Evolutionary conservation across 2,329 filamentous ascomycete genomes (phyloP).

Genomic region (Exophiala aquamarina): DNA sequence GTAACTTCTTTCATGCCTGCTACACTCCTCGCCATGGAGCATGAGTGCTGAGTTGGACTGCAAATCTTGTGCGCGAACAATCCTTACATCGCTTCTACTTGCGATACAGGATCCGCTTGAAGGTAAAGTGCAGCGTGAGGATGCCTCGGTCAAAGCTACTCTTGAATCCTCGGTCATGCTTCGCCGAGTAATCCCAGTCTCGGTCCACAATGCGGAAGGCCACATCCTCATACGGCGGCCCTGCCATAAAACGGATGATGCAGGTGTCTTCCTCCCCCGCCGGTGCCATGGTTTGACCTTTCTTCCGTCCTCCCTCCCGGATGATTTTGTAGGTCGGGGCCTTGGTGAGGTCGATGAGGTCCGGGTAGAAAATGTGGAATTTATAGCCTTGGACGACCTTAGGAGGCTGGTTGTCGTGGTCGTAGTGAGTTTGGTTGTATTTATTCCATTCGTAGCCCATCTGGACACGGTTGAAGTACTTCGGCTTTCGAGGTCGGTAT

Average conservation of each 20-base stretch:
- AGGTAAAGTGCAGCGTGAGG: constrained; percentile 94
- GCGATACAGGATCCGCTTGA: constrained; percentile 76
- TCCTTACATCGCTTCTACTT: too few relatives aligned
- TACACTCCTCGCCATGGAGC: too few relatives aligned
- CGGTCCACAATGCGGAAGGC: constrained; percentile 97
- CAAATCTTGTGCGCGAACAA: too few relatives aligned
- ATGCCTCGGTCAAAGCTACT: constrained; percentile 99
- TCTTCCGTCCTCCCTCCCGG: constrained; percentile 82
- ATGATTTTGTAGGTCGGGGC: constrained; percentile 96
- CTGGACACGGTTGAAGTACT: constrained; percentile 96
- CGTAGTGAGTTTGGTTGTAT: constrained; percentile 99
- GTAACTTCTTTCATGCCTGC: too few relatives aligned
- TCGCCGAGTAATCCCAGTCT: constrained; percentile 98
- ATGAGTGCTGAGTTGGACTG: too few relatives aligned
- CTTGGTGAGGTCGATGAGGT: constrained; percentile 90
- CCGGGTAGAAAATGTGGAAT: constrained; percentile 99
- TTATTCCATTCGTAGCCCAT: constrained; percentile 99
- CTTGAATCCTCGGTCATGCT: constrained; percentile 88
- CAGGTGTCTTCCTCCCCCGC: constrained; percentile 97
- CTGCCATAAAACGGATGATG: constrained; percentile 91
- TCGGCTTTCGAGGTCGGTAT: constrained; percentile 85
- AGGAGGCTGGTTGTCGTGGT: constrained; percentile 94
- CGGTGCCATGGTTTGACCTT: constrained; percentile 87
- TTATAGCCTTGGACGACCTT: constrained; percentile 99
- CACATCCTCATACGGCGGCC: constrained; percentile 93